Percentiles rank a stretch among this genome's conserved stretches.
These are phyloP conservation scores for Picea engelmannii DNA, from an alignment of 83 land plant genomes.

Conservation along the genomic window DNA sequence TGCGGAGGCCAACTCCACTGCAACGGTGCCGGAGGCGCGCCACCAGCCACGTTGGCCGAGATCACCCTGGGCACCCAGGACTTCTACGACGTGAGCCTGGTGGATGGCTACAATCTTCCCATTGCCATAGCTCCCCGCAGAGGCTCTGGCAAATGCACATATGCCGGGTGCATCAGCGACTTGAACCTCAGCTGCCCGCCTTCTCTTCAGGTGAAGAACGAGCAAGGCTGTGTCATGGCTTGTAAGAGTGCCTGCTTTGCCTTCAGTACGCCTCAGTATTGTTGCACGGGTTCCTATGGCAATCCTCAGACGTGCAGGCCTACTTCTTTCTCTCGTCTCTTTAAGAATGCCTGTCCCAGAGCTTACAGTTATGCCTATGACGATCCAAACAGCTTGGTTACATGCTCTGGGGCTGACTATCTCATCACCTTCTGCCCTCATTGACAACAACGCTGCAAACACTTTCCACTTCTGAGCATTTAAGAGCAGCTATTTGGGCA, in stretches of 20 bases:
- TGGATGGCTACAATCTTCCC: slow-evolving; percentile 49
- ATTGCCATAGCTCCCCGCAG: slow-evolving; percentile 26
- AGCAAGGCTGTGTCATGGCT: no score
- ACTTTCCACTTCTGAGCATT: no score
- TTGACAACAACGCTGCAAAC: background rate
- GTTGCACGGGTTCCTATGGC: slow-evolving; percentile 67
- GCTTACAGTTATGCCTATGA: slow-evolving; percentile 83
- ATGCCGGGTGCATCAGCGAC: slow-evolving; percentile 33
- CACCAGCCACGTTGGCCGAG: slow-evolving; percentile 51
- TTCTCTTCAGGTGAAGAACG: background rate
- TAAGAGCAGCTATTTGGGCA: no score
- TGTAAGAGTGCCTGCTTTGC: slow-evolving; percentile 53
- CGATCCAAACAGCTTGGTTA: slow-evolving; percentile 64
- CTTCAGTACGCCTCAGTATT: slow-evolving; percentile 50
- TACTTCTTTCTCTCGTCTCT: slow-evolving; percentile 26
- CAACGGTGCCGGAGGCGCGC: slow-evolving; percentile 62
- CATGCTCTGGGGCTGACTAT: slow-evolving; percentile 60
- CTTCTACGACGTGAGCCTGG: slow-evolving; percentile 50
- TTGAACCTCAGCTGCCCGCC: slow-evolving; percentile 26
- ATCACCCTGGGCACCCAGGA: slow-evolving; percentile 35
- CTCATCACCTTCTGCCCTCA: slow-evolving; percentile 74
- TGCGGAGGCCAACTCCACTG: slow-evolving; percentile 59
- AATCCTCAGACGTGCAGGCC: no score
- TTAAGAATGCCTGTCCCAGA: slow-evolving; percentile 67
- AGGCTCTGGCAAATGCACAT: slow-evolving; percentile 21